These are phyloP conservation scores for Pyrenula aspistea DNA, from an alignment of 495 filamentous ascomycete species.

Conservation along the genomic window DNA sequence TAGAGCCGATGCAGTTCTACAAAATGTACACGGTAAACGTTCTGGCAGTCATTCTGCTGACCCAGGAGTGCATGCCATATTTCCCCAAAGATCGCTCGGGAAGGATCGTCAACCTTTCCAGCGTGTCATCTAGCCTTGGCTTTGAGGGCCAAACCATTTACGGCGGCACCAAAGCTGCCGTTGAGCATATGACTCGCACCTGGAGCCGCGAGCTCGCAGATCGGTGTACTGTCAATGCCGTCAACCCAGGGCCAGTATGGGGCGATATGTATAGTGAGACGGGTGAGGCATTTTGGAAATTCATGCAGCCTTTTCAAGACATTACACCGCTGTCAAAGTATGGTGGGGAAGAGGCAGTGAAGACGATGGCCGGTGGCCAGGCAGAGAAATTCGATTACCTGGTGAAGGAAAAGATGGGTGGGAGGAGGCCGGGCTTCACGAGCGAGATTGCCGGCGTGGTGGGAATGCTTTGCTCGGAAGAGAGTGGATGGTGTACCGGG, in stretches of 20 bases:
- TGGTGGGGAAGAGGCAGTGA: conserved; percentile 15
- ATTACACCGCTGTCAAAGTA: conserved; percentile 50
- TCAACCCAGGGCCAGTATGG: conserved; percentile 81
- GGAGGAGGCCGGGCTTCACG: conserved; percentile 53
- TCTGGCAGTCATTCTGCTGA: conserved; percentile 69
- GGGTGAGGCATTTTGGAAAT: conserved; percentile 38
- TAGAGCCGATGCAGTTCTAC: conserved; percentile 47
- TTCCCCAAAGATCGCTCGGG: conserved; percentile 65
- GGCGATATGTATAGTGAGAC: conserved; percentile 63
- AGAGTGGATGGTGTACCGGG: conserved; percentile 72
- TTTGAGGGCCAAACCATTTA: conserved; percentile 67
- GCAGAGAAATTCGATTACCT: conserved; percentile 48
- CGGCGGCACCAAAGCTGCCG: conserved; percentile 76
- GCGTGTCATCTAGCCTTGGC: conserved; percentile 55
- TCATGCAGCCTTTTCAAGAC: conserved; percentile 50
- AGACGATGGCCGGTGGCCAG: conserved; percentile 35
- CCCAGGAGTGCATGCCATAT: conserved; percentile 55
- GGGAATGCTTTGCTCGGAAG: conserved; percentile 66
- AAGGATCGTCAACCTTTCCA: conserved; percentile 69
- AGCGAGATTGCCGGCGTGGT: conserved; percentile 75
- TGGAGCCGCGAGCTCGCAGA: conserved; percentile 77
- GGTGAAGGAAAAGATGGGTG: conserved; percentile 51
- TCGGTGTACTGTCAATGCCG: conserved; percentile 67
- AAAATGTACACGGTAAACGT: conserved; percentile 74
- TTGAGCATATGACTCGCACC: conserved; percentile 86